Conservation (phyloP, 305 asterid species). For the Stenogyne calaminthoides region DNA sequence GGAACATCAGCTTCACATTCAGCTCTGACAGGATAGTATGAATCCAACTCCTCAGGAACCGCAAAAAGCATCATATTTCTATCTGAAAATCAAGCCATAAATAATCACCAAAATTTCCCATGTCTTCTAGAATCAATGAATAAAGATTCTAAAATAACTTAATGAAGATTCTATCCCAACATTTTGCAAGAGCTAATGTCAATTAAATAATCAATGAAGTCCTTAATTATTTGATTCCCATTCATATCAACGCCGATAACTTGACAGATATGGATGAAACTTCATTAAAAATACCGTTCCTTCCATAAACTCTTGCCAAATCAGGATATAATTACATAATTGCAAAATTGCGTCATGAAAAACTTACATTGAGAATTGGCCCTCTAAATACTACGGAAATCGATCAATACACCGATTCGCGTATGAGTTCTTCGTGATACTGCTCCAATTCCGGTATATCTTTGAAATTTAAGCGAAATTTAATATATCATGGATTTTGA, state of each 20-base stretch:
- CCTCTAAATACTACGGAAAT: not conserved
- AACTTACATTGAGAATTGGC: slow-evolving; percentile 29
- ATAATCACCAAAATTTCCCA: not conserved
- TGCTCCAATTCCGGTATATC: not conserved
- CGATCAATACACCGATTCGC: slow-evolving; percentile 18
- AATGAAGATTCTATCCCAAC: slow-evolving; percentile 20
- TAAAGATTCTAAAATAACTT: slow-evolving; percentile 15
- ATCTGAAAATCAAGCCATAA: slow-evolving; percentile 21
- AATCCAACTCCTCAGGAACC: slow-evolving; percentile 70
- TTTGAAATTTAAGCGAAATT: not conserved
- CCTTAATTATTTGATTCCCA: not conserved
- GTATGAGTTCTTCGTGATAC: slow-evolving; percentile 17
- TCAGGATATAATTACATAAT: not conserved
- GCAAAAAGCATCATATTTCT: slow-evolving; percentile 55
- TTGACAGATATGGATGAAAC: slow-evolving; percentile 17
- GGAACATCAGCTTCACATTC: slow-evolving; percentile 86
- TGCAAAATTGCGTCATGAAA: not conserved
- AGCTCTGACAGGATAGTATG: slow-evolving; percentile 75
- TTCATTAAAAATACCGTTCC: slow-evolving; percentile 1
- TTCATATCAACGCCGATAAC: slow-evolving; percentile 15
- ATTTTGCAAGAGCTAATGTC: slow-evolving; percentile 21
- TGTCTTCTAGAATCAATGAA: not conserved
- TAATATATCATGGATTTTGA: not conserved
- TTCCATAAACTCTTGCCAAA: slow-evolving; percentile 12
- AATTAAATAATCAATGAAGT: slow-evolving; percentile 23